Evolutionary conservation across 495 filamentous ascomycete genomes (phyloP).

Genomic region (Jackrogersella minutella): DNA sequence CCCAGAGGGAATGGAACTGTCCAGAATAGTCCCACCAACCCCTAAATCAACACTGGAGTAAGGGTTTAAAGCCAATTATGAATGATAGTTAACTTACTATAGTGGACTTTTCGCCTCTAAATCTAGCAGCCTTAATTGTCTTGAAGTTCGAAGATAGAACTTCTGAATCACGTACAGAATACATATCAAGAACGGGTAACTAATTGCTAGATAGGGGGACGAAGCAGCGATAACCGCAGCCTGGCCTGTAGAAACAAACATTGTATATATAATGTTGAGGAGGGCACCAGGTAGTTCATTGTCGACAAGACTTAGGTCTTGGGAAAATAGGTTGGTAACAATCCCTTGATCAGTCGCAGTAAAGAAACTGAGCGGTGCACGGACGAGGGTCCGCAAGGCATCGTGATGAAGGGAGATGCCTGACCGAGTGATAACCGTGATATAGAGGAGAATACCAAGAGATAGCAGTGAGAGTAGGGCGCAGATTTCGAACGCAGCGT

Average conservation of each 20-base stretch:
- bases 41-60: not conserved
- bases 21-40: no score
- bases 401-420: conserved; percentile 41
- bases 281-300: conserved; percentile 30
- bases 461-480: conserved; percentile 27
- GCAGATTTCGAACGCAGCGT: conserved; percentile 41
- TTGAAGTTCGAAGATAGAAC: conserved; percentile 68
- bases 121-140: conserved; percentile 66
- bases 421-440: conserved; percentile 25
- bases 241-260: conserved; percentile 38
- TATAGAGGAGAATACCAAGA: conserved; percentile 20
- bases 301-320: conserved; percentile 58
- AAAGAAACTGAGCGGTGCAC: conserved; percentile 50
- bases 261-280: conserved; percentile 24
- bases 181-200: conserved; percentile 33
- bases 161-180: conserved; percentile 63
- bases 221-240: conserved; percentile 45
- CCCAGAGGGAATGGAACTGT: not conserved
- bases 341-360: conserved; percentile 52
- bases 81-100: conserved; percentile 18
- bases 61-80: not conserved
- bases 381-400: conserved; percentile 37
- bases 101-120: conserved; percentile 62
- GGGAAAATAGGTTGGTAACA: conserved; percentile 56
- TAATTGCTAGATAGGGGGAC: conserved; percentile 42